Base-by-base conservation (phyloP, 2,329 filamentous ascomycete species). In the Botrytis fabae region DNA sequence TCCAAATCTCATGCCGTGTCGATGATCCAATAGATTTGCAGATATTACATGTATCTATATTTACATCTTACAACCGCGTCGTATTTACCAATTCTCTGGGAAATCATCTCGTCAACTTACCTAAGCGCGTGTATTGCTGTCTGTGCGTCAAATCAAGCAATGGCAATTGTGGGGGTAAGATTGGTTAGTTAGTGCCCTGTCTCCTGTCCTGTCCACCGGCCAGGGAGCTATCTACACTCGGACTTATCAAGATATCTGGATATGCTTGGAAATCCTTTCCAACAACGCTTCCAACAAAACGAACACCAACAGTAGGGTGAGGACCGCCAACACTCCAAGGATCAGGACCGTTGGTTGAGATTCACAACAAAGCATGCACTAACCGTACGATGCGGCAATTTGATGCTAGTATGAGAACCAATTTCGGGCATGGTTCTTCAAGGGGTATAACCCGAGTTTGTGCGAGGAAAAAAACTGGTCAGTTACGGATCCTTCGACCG, bases 351-450 rank as follows among this genome's bases (percentile, higher is more conserved):
- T 68, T 57, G 18, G 28, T 54, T 68, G 22, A 68, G 18, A 42
- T 54, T 68, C 22, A 68, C 35, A 54, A 68, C 46, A 66, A 68
- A 57, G 25, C 35, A 68, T 68, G 65, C 35, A 57, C n/a, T 16
- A 25, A 57, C 18, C 18, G 48, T 42, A 25, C 48, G 25, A 68
- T 57, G n/a, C 51, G 48, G 16, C 10, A n/a, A 32, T 42, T 28
- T 54, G 35, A 32, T 68, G 18, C 35, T 54, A 22, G 35, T n/a
- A 44, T 42, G 6, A 54, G 48, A 54, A 54, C 5, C n/a, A 25
- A 69, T 20, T 18, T 28, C 65, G n/a, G n/a, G 1, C 25, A 32
- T 57, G 18, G 25, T 25, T 44, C 35, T n/a, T 32, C 65, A 57
- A 57, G 7, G 35, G 42, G 25, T 32, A 57, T 57, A 57, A 57